phyloP scores from a whole-genome alignment of 1,284 basidiomycete genomes.

The Hymenochaete sp. region DNA sequence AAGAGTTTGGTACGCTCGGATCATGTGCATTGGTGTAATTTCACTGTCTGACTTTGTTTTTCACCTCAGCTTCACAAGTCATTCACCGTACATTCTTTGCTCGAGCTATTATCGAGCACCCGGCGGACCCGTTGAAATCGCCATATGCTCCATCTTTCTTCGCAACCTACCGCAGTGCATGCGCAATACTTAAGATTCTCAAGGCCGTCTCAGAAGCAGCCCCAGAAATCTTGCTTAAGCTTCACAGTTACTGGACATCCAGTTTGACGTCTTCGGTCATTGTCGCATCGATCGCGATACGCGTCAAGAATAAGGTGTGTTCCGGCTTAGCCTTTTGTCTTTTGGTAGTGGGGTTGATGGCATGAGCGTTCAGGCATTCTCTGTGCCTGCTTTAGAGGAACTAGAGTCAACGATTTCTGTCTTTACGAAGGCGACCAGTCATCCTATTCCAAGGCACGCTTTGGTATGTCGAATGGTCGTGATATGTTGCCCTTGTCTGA shows the following conservation, averaged over 20 bases:
- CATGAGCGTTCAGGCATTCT: constrained; percentile 14
- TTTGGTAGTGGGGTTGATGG: constrained; percentile 12
- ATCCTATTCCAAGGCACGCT: constrained; percentile 1
- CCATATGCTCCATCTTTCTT: constrained; percentile 18
- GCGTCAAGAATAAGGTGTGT: no score
- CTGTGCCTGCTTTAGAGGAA: constrained; percentile 4
- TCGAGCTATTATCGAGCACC: constrained; percentile 14
- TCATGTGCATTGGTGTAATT: not conserved
- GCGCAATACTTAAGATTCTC: constrained; percentile 3
- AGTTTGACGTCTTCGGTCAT: not conserved
- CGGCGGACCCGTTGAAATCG: constrained; percentile 15
- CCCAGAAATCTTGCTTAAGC: not conserved
- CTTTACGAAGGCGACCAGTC: no score
- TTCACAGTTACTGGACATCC: not conserved
- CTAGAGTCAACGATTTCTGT: not conserved
- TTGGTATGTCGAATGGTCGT: constrained; percentile 2
- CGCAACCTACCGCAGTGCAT: constrained; percentile 15
- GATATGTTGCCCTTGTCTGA: not conserved
- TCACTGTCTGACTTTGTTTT: not conserved
- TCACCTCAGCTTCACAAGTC: not conserved
- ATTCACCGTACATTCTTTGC: constrained; percentile 18
- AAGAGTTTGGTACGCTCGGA: not conserved
- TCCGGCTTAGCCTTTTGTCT: constrained; percentile 16
- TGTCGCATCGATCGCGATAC: not conserved
- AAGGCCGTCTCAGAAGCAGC: not conserved